Percentiles rank a stretch among this genome's conserved stretches.
These are phyloP conservation scores for Epichloe amarillans DNA, from an alignment of 2,329 filamentous ascomycete species.

Conservation along the genomic window DNA sequence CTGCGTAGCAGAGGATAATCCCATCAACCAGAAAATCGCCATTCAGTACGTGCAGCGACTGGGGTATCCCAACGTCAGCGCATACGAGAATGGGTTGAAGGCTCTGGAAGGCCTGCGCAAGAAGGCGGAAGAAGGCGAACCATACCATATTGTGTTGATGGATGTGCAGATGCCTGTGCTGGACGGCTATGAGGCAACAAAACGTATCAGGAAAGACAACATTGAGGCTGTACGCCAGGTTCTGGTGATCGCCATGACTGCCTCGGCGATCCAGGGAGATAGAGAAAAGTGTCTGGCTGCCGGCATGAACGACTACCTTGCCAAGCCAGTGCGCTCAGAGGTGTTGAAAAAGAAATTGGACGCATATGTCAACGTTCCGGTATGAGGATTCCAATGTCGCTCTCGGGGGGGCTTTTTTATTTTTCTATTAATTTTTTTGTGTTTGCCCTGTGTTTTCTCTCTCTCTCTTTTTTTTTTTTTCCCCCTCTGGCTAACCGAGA, in stretches of 20 bases:
- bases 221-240: slow-evolving; percentile 67
- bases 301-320: slow-evolving; percentile 95
- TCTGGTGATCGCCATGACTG: slow-evolving; percentile 95
- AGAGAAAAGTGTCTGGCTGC: slow-evolving; percentile 89
- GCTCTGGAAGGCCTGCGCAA: slow-evolving; percentile 74
- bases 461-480: background rate
- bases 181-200: slow-evolving; percentile 85
- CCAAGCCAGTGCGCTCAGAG: slow-evolving; percentile 85
- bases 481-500: background rate
- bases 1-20: slow-evolving; percentile 90
- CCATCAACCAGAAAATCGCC: slow-evolving; percentile 88
- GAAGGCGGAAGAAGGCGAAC: slow-evolving; percentile 55
- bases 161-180: slow-evolving; percentile 93
- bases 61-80: slow-evolving; percentile 68
- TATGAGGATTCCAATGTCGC: slow-evolving; percentile 7
- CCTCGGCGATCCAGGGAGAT: slow-evolving; percentile 86
- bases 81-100: slow-evolving; percentile 79
- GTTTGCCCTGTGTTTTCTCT: no score
- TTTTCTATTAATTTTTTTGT: no score
- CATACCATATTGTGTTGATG: slow-evolving; percentile 88
- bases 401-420: background rate
- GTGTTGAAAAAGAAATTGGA: slow-evolving; percentile 74
- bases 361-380: slow-evolving; percentile 33
- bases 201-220: slow-evolving; percentile 63
- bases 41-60: slow-evolving; percentile 81